Conservation (phyloP, 2,329 filamentous ascomycete species). For the Pseudogymnoascus sp. region DNA sequence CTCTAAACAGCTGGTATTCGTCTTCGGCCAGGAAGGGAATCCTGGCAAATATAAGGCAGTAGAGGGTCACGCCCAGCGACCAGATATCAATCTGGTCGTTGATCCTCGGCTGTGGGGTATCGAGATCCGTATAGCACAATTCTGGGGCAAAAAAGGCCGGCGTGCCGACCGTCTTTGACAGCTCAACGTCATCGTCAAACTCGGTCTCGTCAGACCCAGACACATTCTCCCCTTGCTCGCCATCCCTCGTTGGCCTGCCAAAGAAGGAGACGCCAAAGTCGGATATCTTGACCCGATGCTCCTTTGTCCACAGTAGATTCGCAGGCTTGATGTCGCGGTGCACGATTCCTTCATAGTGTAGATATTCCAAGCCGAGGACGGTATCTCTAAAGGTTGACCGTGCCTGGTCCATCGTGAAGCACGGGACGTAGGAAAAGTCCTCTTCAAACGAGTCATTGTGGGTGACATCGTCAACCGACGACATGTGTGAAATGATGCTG, state of each 20-base stretch:
- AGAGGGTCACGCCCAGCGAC: constrained; percentile 93
- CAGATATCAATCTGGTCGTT: constrained; percentile 95
- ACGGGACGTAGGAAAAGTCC: constrained; percentile 87
- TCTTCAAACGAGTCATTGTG: constrained; percentile 67
- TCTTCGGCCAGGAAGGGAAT: constrained; percentile 90
- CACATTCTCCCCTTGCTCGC: constrained; percentile 65
- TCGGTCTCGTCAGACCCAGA: constrained; percentile 79
- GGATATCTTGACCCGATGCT: constrained; percentile 90
- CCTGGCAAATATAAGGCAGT: constrained; percentile 88
- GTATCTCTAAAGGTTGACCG: constrained; percentile 86
- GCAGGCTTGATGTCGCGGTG: constrained; percentile 83
- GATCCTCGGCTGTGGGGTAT: constrained; percentile 63
- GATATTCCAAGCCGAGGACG: constrained; percentile 84
- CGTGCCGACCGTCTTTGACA: constrained; percentile 97
- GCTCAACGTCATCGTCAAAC: constrained; percentile 84
- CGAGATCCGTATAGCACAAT: constrained; percentile 79
- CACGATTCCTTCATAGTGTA: constrained; percentile 80
- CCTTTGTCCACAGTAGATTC: constrained; percentile 79
- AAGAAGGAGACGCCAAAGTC: constrained; percentile 99
- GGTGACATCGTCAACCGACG: constrained; percentile 52
- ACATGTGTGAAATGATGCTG: constrained; percentile 66
- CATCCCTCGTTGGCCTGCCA: constrained; percentile 76
- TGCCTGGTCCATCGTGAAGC: constrained; percentile 78
- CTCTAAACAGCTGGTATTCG: constrained; percentile 84
- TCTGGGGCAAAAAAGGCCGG: constrained; percentile 97